Percentiles rank a stretch among this genome's conserved stretches.
These are phyloP conservation scores for Barnettozyma wickerhamii DNA, from an alignment of 805 yeast genomes.

Conservation along the genomic window DNA sequence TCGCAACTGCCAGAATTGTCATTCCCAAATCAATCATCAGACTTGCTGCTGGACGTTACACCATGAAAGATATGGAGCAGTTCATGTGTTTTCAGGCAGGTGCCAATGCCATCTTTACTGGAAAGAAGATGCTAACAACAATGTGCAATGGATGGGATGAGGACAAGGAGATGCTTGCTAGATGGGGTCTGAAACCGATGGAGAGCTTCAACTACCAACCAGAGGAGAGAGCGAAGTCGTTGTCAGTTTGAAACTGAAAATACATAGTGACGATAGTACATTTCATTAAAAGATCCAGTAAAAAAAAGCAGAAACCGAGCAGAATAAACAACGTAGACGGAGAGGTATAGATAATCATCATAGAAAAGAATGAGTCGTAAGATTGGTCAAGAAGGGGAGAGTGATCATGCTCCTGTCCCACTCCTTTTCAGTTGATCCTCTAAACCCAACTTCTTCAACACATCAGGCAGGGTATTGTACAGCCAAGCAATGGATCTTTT, in stretches of 20 bases:
- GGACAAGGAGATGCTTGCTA: slow-evolving; percentile 59
- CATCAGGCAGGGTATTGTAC: slow-evolving; percentile 31
- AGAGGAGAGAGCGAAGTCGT: slow-evolving; percentile 8
- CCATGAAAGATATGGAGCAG: slow-evolving; percentile 76
- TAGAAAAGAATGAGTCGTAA: slow-evolving; percentile 47
- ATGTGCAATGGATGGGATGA: slow-evolving; percentile 85
- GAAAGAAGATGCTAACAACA: slow-evolving; percentile 77
- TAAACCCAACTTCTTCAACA: slow-evolving; percentile 25
- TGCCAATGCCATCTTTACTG: slow-evolving; percentile 77
- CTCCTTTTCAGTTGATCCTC: slow-evolving; percentile 26
- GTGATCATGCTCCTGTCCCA: slow-evolving; percentile 7
- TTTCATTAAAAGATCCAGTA: background rate
- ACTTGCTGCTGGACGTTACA: slow-evolving; percentile 76
- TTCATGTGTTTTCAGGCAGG: slow-evolving; percentile 74
- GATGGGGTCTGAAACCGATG: slow-evolving; percentile 68
- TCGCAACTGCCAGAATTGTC: slow-evolving; percentile 69
- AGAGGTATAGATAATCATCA: too few species aligned
- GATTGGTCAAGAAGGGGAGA: slow-evolving; percentile 47
- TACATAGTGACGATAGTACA: background rate
- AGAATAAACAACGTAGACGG: background rate
- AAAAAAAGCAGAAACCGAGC: background rate
- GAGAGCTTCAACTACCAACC: slow-evolving; percentile 33
- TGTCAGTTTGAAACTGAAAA: background rate
- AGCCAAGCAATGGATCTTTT: slow-evolving; percentile 34
- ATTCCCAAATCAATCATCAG: slow-evolving; percentile 73